phyloP scores from a whole-genome alignment of 2,329 filamentous ascomycete genomes.

The Aspergillus luchuensis region DNA sequence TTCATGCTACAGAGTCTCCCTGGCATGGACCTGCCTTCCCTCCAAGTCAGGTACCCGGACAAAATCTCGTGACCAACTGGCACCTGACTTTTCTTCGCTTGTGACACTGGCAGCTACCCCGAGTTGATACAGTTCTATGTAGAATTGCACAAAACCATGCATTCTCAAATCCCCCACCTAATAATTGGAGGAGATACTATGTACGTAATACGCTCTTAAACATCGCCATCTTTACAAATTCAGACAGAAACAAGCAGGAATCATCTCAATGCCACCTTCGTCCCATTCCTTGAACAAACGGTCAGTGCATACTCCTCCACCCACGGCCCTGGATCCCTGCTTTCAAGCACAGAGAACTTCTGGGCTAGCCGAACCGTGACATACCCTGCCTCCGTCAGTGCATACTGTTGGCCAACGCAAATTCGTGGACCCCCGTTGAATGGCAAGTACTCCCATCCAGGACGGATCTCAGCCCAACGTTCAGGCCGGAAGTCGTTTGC shows the following conservation, averaged over 20 bases:
- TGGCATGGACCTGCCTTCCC: too few species aligned
- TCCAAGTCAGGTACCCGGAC: too few species aligned
- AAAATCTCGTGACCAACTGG: too few species aligned
- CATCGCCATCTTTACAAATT: neutral
- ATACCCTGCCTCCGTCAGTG: slow-evolving; percentile 40
- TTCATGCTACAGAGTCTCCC: too few species aligned
- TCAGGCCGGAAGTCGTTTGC: slow-evolving; percentile 52
- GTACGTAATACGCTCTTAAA: neutral
- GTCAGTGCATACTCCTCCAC: slow-evolving; percentile 28
- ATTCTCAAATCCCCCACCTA: too few species aligned
- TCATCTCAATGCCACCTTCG: slow-evolving; percentile 16
- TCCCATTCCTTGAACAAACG: slow-evolving; percentile 27
- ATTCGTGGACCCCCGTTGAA: slow-evolving; percentile 38
- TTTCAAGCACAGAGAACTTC: slow-evolving; percentile 33
- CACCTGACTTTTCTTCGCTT: too few species aligned
- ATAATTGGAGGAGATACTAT: neutral
- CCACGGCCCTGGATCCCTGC: slow-evolving; percentile 31
- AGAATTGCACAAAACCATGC: too few species aligned
- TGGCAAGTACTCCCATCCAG: slow-evolving; percentile 38
- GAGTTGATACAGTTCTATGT: too few species aligned
- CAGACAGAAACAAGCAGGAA: neutral
- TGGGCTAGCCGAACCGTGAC: slow-evolving; percentile 38
- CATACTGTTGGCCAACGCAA: slow-evolving; percentile 40
- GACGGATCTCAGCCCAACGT: slow-evolving; percentile 44
- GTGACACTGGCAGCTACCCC: too few species aligned